phyloP scores from a whole-genome alignment of 148 eudicot species.

The Rhododendron ovatum region DNA sequence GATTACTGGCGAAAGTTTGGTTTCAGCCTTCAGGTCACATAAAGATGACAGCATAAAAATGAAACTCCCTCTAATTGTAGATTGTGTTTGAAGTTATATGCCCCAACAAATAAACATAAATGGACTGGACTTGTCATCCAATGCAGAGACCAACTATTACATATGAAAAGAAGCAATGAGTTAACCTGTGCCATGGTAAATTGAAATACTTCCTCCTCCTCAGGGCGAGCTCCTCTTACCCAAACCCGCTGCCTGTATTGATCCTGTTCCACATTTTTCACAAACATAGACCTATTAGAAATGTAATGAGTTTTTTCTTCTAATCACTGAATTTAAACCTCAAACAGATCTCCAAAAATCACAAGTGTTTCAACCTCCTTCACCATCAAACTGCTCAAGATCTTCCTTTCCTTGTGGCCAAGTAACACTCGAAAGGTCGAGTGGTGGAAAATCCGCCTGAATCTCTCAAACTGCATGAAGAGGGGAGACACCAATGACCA shows the following conservation, averaged over 20 bases:
- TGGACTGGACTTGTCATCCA: no score
- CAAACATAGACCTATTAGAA: background rate
- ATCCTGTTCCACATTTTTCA: conserved; percentile 30
- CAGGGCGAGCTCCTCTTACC: conserved; percentile 86
- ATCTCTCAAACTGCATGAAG: conserved; percentile 74
- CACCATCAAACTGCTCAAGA: conserved; percentile 69
- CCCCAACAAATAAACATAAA: no score
- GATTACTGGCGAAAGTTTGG: background rate
- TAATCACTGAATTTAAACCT: background rate
- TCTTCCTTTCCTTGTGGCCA: conserved; percentile 81
- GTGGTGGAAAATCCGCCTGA: conserved; percentile 86
- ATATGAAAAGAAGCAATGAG: background rate
- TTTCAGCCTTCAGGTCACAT: no score
- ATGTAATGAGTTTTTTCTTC: background rate
- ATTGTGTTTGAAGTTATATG: background rate
- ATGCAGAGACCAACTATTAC: background rate
- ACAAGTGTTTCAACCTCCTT: conserved; percentile 52
- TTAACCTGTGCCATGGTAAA: background rate
- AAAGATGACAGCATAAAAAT: background rate
- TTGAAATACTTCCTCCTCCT: conserved; percentile 74
- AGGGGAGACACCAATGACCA: background rate
- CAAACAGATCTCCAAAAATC: background rate
- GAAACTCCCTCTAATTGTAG: background rate
- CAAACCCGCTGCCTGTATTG: conserved; percentile 82
- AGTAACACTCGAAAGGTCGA: conserved; percentile 80